Conservation (phyloP, 306 rosid species). For the Prunus salicina region DNA sequence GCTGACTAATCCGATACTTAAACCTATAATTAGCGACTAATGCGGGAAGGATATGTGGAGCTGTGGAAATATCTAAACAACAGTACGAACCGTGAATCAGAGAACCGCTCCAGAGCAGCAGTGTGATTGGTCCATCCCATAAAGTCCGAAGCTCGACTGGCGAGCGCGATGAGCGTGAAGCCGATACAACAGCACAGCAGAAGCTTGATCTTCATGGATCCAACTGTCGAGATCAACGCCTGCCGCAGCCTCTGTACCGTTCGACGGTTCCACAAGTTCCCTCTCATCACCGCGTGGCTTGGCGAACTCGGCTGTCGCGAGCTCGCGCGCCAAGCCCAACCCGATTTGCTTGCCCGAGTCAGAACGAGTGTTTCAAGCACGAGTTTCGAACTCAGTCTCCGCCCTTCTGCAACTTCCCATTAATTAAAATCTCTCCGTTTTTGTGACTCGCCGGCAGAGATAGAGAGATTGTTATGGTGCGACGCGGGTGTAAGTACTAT, state of each 20-base stretch:
- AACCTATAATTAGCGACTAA: background rate
- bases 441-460: background rate
- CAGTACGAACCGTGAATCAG: conserved; percentile 55
- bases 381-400: conserved; percentile 1
- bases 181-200: conserved; percentile 59
- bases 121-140: conserved; percentile 45
- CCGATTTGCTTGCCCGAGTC: background rate
- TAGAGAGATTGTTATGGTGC: background rate
- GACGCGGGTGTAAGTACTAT: background rate
- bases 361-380: background rate
- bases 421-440: background rate
- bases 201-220: conserved; percentile 77
- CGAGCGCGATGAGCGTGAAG: conserved; percentile 47
- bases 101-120: conserved; percentile 25
- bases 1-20: background rate
- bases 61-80: background rate
- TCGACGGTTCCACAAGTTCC: conserved; percentile 63
- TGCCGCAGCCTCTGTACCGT: conserved; percentile 62
- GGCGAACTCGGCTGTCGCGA: background rate
- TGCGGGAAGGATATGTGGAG: background rate
- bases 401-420: background rate
- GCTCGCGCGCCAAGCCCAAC: background rate
- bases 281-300: conserved; percentile 53
- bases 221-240: conserved; percentile 50
- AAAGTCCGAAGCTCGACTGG: conserved; percentile 45